Conservation (phyloP, 2,329 filamentous ascomycete species). For the Cladosporium sp. region DNA sequence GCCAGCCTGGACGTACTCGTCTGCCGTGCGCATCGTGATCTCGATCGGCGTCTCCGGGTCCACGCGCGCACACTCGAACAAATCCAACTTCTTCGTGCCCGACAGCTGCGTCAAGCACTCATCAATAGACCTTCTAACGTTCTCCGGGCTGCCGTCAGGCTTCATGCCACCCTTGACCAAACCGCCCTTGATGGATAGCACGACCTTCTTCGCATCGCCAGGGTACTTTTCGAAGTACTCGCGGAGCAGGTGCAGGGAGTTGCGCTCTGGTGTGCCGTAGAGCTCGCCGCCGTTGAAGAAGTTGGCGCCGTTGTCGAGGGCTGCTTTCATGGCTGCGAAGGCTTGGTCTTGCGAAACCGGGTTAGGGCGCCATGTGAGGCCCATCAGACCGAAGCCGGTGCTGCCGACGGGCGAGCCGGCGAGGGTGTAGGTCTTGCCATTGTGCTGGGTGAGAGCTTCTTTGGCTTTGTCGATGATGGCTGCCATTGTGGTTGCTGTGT, state of each 20-base stretch:
- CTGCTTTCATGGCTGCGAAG: conserved; percentile 50
- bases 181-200: conserved; percentile 55
- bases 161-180: conserved; percentile 37
- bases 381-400: conserved; percentile 54
- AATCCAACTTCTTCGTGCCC: conserved; percentile 51
- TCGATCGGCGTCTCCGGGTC: conserved; percentile 49
- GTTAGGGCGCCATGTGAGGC: conserved; percentile 49
- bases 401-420: conserved; percentile 31
- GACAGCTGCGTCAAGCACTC: conserved; percentile 49
- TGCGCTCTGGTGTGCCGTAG: conserved; percentile 50
- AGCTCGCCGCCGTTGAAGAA: conserved; percentile 55
- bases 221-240: conserved; percentile 57
- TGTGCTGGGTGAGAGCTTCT: conserved; percentile 27
- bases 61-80: conserved; percentile 52
- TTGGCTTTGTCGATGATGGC: conserved; percentile 36
- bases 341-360: conserved; percentile 43
- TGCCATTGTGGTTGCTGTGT: conserved; percentile 24
- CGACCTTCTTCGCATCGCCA: conserved; percentile 53
- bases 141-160: conserved; percentile 45
- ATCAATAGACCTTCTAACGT: conserved; percentile 48
- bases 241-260: conserved; percentile 52
- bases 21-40: conserved; percentile 46
- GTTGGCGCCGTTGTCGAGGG: conserved; percentile 46
- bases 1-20: conserved; percentile 39
- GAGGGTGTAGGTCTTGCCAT: conserved; percentile 26